Evolutionary conservation across 2,329 filamentous ascomycete genomes (phyloP).

Genomic region (Colletotrichum higginsianum): DNA sequence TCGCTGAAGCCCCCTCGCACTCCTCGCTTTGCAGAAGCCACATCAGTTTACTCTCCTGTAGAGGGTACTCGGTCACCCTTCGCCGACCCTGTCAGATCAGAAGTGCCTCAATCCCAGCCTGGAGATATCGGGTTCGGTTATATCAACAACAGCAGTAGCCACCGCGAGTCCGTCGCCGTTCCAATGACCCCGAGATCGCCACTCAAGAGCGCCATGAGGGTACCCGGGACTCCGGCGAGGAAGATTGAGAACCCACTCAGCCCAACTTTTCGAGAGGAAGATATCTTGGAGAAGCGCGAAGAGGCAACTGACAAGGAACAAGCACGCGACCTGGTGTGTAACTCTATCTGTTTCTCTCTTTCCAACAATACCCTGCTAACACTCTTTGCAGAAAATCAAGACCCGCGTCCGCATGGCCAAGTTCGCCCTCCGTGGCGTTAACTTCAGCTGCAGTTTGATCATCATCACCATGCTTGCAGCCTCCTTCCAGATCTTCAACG

Average conservation of each 20-base stretch:
- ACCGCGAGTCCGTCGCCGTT: conserved; percentile 71
- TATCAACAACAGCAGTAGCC: conserved; percentile 69
- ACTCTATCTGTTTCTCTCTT: not conserved
- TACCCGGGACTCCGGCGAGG: conserved; percentile 84
- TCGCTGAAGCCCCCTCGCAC: conserved; percentile 79
- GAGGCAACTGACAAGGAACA: conserved; percentile 87
- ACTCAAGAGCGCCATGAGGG: conserved; percentile 91
- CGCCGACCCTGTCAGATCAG: conserved; percentile 69
- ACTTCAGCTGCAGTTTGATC: conserved; percentile 97
- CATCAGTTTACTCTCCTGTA: conserved; percentile 82
- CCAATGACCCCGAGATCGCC: conserved; percentile 82
- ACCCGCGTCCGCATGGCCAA: conserved; percentile 93
- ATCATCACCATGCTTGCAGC: conserved; percentile 90
- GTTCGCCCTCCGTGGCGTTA: conserved; percentile 93
- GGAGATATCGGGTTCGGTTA: conserved; percentile 95
- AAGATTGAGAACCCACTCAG: conserved; percentile 84
- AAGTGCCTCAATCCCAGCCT: conserved; percentile 77
- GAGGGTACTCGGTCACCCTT: conserved; percentile 72
- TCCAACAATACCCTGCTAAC: conserved; percentile 44
- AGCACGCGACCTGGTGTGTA: conserved; percentile 86
- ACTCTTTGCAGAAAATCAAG: conserved; percentile 83
- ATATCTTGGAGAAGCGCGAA: conserved; percentile 88
- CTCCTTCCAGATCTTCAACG: conserved; percentile 93
- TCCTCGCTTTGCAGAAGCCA: conserved; percentile 86
- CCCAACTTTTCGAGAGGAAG: conserved; percentile 92